A percentile compares a stretch with the other conserved stretches of the same genome.
phyloP scores from a whole-genome alignment of 1,284 basidiomycete genomes.

The Ustilago trichophora region DNA sequence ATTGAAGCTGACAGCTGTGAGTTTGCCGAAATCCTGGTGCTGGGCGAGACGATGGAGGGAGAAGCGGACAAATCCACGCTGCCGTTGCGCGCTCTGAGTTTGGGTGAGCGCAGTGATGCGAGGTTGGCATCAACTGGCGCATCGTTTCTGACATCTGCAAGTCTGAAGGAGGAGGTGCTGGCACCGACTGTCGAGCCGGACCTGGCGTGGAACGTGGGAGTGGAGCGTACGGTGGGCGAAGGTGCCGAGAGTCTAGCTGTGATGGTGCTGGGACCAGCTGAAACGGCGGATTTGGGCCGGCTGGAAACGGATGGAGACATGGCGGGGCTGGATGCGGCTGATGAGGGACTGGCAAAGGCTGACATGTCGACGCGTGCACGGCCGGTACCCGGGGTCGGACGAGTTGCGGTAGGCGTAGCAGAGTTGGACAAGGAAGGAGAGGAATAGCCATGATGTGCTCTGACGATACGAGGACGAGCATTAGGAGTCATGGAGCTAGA shows the following conservation, averaged over 20 bases:
- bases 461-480: slow-evolving; percentile 32
- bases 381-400: slow-evolving; percentile 13
- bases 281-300: slow-evolving; percentile 20
- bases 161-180: slow-evolving; percentile 11
- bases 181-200: slow-evolving; percentile 22
- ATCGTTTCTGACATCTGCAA: slow-evolving; percentile 16
- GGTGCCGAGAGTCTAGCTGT: slow-evolving; percentile 21
- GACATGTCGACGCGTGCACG: slow-evolving; percentile 47
- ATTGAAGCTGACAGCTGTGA: slow-evolving; percentile 15
- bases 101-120: slow-evolving; percentile 18
- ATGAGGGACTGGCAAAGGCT: slow-evolving; percentile 28
- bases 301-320: slow-evolving; percentile 28
- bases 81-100: slow-evolving; percentile 17
- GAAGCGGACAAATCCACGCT: slow-evolving; percentile 23
- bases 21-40: neutral
- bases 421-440: slow-evolving; percentile 32
- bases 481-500: slow-evolving; percentile 31
- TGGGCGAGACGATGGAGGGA: slow-evolving; percentile 8
- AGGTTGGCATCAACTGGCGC: slow-evolving; percentile 17
- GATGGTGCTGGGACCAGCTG: slow-evolving; percentile 9
- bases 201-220: slow-evolving; percentile 12
- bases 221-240: slow-evolving; percentile 30
- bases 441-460: slow-evolving; percentile 37
- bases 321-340: slow-evolving; percentile 26
- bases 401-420: slow-evolving; percentile 12